A percentile compares a stretch with the other conserved stretches of the same genome.
phyloP scores from a whole-genome alignment of 1,284 basidiomycete species.

The Sanghuangporus weigelae region DNA sequence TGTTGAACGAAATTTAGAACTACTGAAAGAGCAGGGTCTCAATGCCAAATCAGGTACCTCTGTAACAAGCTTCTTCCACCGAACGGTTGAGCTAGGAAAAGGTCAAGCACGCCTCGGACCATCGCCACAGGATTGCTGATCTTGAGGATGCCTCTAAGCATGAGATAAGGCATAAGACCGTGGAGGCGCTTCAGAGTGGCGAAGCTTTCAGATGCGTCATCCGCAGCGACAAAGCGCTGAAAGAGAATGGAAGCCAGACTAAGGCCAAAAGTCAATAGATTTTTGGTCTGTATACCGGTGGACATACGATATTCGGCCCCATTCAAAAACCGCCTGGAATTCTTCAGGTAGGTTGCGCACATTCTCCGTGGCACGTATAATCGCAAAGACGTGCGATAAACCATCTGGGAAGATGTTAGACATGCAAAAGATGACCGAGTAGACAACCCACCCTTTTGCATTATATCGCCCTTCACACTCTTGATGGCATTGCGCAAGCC shows the following conservation, averaged over 20 bases:
- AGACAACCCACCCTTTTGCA: conserved; percentile 60
- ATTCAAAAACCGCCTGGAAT: conserved; percentile 89
- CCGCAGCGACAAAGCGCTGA: conserved; percentile 89
- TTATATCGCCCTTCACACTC: conserved; percentile 87
- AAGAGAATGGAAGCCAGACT: conserved; percentile 94
- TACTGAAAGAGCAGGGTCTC: not conserved
- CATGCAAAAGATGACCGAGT: not conserved
- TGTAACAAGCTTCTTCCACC: conserved; percentile 90
- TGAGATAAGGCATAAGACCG: conserved; percentile 96
- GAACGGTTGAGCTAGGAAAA: conserved; percentile 98
- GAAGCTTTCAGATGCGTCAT: conserved; percentile 88
- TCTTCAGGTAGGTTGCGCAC: conserved; percentile 79
- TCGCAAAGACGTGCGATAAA: conserved; percentile 80
- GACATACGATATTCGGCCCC: conserved; percentile 92
- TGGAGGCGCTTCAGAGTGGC: conserved; percentile 89
- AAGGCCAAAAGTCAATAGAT: conserved; percentile 20
- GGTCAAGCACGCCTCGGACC: conserved; percentile 89
- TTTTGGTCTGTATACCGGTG: conserved; percentile 6
- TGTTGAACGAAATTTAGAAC: conserved; percentile 27
- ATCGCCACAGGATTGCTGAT: conserved; percentile 96
- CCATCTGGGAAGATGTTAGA: conserved; percentile 54
- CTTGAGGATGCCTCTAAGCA: conserved; percentile 87
- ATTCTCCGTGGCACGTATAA: conserved; percentile 78
- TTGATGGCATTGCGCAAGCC: conserved; percentile 81
- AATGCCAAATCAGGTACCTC: conserved; percentile 40